Base-by-base conservation (phyloP, 2,329 filamentous ascomycete genomes). In the Ophiostoma ulmi region DNA sequence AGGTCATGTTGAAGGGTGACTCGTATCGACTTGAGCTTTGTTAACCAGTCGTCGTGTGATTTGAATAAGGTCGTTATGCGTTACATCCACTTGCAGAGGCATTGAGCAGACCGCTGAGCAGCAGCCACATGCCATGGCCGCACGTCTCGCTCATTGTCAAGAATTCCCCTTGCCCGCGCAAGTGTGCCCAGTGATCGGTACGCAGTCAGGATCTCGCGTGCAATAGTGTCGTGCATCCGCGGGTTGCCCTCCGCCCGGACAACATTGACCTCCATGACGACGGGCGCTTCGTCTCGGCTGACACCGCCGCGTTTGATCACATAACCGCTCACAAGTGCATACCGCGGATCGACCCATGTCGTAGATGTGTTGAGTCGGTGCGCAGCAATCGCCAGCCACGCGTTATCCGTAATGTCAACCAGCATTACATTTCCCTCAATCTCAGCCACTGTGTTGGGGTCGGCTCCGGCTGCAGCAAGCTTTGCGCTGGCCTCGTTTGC, bases 71-170 rank as follows among this genome's bases (percentile, higher is more conserved):
- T 13, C 13, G 22, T 6, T 20, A 22, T 13, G 22, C 39, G 85
- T 36, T 81, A 92, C 84, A 90, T 85, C 75, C 89, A 79, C 76
- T 87, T 81, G 78, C 88, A 87, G 76, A 94, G 78, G 26, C 85
- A 89, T 77, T 86, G 83, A 4, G 88, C 88, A 1, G 86, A 90
- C 79, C 90, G 90, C 78, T 90, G 85, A 2, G 88, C 91, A 22
- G 87, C 89, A 14, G 88, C 89, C 72, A 94, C 81, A 82, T 94
- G 92, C 90, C 91, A 92, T 22, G 92, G 92, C 75, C 91, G 81
- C n/a, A 88, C 83, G 76, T 89, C 87, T 67, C 80, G 83, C 70
- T 87, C 82, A 72, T 83, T 79, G 75, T 87, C 84, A 76, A 88
- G 81, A 75, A 89, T 81, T 0, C 88, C 90, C 72, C 90, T 86